Conservation (phyloP, 202 grass and related monocot genomes). For the Tripidium arundinaceum region DNA sequence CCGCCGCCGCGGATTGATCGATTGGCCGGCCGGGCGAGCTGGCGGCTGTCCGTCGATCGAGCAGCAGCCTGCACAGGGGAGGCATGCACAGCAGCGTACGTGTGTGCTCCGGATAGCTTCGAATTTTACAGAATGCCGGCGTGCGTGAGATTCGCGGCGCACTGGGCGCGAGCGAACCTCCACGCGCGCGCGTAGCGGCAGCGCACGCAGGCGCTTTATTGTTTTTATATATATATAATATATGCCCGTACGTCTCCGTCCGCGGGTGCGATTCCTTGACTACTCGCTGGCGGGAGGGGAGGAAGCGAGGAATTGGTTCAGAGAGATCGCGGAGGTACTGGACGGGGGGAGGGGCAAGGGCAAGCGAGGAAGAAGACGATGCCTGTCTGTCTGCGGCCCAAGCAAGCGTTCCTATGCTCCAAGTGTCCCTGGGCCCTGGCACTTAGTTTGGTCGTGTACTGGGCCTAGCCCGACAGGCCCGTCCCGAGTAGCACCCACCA, state of each 20-base stretch:
- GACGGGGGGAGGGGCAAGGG: too few species aligned
- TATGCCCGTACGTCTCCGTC: neutral
- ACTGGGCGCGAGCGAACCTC: slow-evolving; percentile 1
- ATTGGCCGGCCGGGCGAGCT: neutral
- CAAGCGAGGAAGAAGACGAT: too few species aligned
- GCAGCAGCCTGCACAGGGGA: neutral
- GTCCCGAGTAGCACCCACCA: neutral
- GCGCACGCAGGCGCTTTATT: neutral
- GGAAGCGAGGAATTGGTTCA: slow-evolving; percentile 29
- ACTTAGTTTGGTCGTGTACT: neutral
- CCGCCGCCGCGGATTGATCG: slow-evolving; percentile 1
- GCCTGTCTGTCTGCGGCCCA: neutral
- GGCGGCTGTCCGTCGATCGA: neutral
- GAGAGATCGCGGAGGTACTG: neutral
- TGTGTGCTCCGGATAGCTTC: slow-evolving; percentile 25
- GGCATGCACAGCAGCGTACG: neutral
- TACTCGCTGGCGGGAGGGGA: neutral
- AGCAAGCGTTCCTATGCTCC: too few species aligned
- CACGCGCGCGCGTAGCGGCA: neutral
- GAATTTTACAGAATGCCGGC: slow-evolving; percentile 30
- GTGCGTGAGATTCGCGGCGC: slow-evolving; percentile 38
- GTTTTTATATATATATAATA: neutral
- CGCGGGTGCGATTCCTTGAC: slow-evolving; percentile 27
- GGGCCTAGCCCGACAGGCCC: too few species aligned
- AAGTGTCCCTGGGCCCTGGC: neutral